phyloP scores from a whole-genome alignment of 169 alveolate species.

The Cryptosporidium muris region DNA sequence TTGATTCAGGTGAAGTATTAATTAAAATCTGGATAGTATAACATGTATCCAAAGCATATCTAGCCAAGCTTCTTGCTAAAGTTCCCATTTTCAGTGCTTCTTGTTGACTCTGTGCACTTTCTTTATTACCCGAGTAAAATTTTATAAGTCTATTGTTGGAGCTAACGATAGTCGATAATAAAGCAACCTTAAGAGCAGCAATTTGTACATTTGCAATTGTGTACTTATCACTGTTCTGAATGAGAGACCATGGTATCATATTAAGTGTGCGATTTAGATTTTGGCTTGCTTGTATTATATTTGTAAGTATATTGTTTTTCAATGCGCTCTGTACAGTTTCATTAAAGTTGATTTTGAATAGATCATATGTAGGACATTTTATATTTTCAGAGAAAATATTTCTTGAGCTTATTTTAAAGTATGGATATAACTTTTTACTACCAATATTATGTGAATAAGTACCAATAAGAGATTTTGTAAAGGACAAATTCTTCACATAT shows the following conservation, averaged over 20 bases:
- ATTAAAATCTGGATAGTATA: conserved; percentile 17
- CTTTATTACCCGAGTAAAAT: conserved; percentile 16
- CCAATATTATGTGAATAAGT: no score
- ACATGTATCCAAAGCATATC: conserved; percentile 32
- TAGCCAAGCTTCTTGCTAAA: conserved; percentile 45
- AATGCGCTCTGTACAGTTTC: conserved; percentile 6
- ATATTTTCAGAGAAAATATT: background rate
- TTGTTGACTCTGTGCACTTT: conserved; percentile 9
- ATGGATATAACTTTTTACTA: no score
- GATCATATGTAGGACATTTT: conserved; percentile 4
- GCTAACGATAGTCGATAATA: conserved; percentile 38
- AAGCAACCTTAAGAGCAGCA: conserved; percentile 6
- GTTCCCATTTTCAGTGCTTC: conserved; percentile 69
- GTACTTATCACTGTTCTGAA: conserved; percentile 3
- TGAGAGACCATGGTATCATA: conserved; percentile 52
- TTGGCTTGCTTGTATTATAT: conserved; percentile 41
- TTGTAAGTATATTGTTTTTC: conserved; percentile 29
- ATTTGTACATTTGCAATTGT: conserved; percentile 35
- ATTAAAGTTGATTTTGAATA: conserved; percentile 29
- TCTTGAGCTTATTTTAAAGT: no score
- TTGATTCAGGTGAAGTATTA: conserved; percentile 19
- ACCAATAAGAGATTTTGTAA: no score
- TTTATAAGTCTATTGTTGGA: conserved; percentile 10
- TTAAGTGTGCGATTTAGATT: conserved; percentile 47
- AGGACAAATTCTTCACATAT: no score